Base-by-base conservation (phyloP, 75 land plant genomes). In the Cunninghamia lanceolata region DNA sequence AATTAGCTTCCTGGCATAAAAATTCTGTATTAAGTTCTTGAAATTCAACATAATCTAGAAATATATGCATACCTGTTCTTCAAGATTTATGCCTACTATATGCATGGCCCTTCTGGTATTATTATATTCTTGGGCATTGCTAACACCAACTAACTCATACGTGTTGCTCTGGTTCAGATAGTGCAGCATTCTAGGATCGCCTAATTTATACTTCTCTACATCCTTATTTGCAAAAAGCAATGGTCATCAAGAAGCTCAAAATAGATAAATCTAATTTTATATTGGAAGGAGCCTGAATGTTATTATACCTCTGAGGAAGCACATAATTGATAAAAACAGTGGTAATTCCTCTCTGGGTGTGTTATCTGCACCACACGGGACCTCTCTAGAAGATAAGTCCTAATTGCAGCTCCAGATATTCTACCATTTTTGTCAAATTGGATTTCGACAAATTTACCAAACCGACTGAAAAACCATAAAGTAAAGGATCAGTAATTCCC, bases 391-490 rank as follows among this genome's bases (percentile, higher is more conserved):
- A 94, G 87, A 84, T 94, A 94, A 13, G 95, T 94, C 35, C 95
- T 87, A 52, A 94, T 88, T 82, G 95, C 95, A 42, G 95, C 95
- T 13, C 95, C 95, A 63, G 95, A 94, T 86, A 94, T 94, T 50
- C 95, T 85, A 40, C 95, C 95, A 84, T 86, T 90, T 66, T 91
- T 88, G 89, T 94, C 96, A 88, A 94, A 94, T 83, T 94, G 96
- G 66, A 96, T 95, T 89, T 97, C 99, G 74, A 96, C 99, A 92
- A 97, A 97, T 87, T 97, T 97, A 7, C 99, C 99, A 90, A 97
- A 97, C 9, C 99, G 99, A 85, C 99, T 97, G 92, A 56, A 86
- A 84, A 85, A n/a, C 0, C 25, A 79, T 50, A 45, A 80, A 38
- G 42, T 38, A 17, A 77, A 28, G 46, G 13, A n/a, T 42, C 82